phyloP scores from a whole-genome alignment of 495 filamentous ascomycete species.

The Penicillium odoratum region DNA sequence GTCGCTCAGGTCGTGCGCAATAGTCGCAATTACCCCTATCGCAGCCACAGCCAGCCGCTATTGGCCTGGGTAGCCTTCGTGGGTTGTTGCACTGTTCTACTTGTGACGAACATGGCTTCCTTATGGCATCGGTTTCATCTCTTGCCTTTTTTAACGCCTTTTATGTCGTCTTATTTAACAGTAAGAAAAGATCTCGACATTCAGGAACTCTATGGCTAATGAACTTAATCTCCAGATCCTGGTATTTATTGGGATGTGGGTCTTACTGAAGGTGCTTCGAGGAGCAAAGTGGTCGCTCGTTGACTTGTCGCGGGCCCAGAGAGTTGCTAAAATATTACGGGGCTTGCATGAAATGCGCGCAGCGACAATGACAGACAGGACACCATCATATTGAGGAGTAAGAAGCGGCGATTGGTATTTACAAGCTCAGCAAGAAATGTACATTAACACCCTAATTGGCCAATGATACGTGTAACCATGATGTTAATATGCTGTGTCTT shows the following conservation, averaged over 20 bases:
- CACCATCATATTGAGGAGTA: background rate
- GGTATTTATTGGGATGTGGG: background rate
- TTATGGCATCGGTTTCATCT: constrained; percentile 31
- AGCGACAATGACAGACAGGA: background rate
- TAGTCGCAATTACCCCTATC: constrained; percentile 41
- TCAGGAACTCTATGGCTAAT: background rate
- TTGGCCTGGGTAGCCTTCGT: constrained; percentile 36
- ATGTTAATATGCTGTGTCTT: too few relatives aligned
- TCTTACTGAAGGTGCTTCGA: constrained; percentile 17
- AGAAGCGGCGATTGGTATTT: too few relatives aligned
- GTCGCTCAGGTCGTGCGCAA: constrained; percentile 7
- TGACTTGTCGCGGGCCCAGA: constrained; percentile 12
- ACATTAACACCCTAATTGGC: background rate
- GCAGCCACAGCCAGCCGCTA: constrained; percentile 42
- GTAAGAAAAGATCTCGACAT: background rate
- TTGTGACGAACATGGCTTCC: constrained; percentile 38
- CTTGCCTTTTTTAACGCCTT: background rate
- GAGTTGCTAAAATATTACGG: constrained; percentile 10
- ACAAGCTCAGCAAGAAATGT: background rate
- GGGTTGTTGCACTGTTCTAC: constrained; percentile 39
- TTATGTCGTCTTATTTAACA: background rate
- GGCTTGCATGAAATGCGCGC: constrained; percentile 2
- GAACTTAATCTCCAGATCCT: background rate
- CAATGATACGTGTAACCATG: too few relatives aligned
- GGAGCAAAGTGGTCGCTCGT: constrained; percentile 15